Evolutionary conservation across 306 rosid genomes (phyloP).

Genomic region (Vigna hirtella): DNA sequence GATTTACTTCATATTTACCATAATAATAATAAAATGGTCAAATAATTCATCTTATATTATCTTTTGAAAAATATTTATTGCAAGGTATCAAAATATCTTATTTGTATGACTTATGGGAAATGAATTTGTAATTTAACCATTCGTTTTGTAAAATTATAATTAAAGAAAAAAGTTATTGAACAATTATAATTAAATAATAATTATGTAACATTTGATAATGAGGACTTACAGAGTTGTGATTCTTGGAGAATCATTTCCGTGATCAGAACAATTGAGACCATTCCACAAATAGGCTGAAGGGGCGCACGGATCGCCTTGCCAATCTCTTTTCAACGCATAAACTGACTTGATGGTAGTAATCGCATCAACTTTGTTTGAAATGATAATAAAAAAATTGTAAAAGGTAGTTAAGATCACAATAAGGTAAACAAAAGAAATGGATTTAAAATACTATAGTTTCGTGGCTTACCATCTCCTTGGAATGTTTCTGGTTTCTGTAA

Average conservation of each 20-base stretch:
- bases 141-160: too few species aligned
- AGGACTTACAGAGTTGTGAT: constrained; percentile 47
- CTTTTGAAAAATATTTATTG: too few species aligned
- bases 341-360: constrained; percentile 54
- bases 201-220: too few species aligned
- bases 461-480: constrained; percentile 45
- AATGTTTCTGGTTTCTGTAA: constrained; percentile 31
- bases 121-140: too few species aligned
- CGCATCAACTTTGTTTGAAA: constrained; percentile 46
- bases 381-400: not conserved
- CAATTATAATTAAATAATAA: too few species aligned
- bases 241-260: constrained; percentile 30
- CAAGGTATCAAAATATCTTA: too few species aligned
- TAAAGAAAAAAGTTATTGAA: too few species aligned
- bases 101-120: too few species aligned
- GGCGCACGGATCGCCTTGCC: constrained; percentile 69
- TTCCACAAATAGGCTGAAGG: constrained; percentile 55
- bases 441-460: not conserved
- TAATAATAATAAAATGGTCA: too few species aligned
- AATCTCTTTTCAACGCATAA: constrained; percentile 51
- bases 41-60: too few species aligned
- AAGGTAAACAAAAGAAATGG: not conserved
- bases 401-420: not conserved
- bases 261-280: constrained; percentile 50
- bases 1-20: too few species aligned